Percentiles rank a stretch among this genome's conserved stretches.
These are phyloP conservation scores for Cryptosporidium xiaoi DNA, from an alignment of 169 alveolate genomes.

Conservation along the genomic window DNA sequence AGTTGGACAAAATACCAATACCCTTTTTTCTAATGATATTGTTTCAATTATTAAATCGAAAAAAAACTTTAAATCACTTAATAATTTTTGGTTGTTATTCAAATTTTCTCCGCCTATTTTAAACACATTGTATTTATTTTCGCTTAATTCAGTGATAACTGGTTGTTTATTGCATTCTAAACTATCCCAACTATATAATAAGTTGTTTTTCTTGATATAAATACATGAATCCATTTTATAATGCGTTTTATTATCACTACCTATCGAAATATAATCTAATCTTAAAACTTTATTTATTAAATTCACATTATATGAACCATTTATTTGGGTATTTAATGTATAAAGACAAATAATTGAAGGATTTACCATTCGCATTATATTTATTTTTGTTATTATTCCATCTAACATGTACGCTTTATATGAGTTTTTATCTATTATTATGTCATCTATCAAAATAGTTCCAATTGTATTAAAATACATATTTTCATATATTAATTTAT, in stretches of 20 bases:
- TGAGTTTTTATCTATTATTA: neutral
- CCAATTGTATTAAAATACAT: slow-evolving; percentile 34
- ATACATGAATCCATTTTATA: neutral
- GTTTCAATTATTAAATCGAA: slow-evolving; percentile 44
- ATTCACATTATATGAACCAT: neutral
- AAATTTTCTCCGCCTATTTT: neutral
- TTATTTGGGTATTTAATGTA: slow-evolving; percentile 9
- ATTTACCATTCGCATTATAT: neutral
- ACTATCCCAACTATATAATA: slow-evolving; percentile 11
- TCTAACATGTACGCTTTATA: slow-evolving; percentile 24
- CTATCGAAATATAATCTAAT: neutral
- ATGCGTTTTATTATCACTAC: neutral
- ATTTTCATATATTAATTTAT: slow-evolving; percentile 74
- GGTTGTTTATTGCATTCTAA: neutral
- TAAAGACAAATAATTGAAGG: slow-evolving; percentile 22
- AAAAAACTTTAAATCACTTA: slow-evolving; percentile 38
- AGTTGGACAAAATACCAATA: slow-evolving; percentile 51
- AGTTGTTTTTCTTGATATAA: slow-evolving; percentile 26
- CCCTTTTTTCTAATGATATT: slow-evolving; percentile 13
- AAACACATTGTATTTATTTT: neutral
- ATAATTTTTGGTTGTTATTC: neutral
- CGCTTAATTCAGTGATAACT: neutral
- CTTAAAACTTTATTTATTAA: neutral
- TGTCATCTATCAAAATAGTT: slow-evolving; percentile 49
- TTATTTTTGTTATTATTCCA: slow-evolving; percentile 23